phyloP scores from a whole-genome alignment of 495 filamentous ascomycete species.

The Delitschia confertaspora region DNA sequence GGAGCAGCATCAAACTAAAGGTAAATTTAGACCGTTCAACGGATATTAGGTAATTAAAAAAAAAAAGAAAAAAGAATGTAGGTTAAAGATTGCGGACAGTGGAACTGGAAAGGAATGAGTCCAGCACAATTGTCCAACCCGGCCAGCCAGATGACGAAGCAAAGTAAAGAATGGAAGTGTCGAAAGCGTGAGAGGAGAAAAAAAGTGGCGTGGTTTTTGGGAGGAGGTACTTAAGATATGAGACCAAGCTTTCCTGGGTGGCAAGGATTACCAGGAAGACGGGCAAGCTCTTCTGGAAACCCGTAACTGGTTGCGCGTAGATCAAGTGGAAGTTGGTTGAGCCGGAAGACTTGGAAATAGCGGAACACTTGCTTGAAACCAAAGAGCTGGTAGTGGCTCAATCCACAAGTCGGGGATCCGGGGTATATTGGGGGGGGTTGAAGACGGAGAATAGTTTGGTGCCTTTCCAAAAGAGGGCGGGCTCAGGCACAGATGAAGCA shows the following conservation, averaged over 20 bases:
- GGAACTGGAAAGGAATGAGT: slow-evolving; percentile 22
- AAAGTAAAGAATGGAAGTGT: slow-evolving; percentile 27
- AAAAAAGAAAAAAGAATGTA: slow-evolving; percentile 25
- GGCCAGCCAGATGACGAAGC: slow-evolving; percentile 30
- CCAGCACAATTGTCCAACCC: slow-evolving; percentile 27
- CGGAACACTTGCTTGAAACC: slow-evolving; percentile 23
- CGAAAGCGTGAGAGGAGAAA: slow-evolving; percentile 16
- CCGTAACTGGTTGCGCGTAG: slow-evolving; percentile 10
- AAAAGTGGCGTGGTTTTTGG: slow-evolving; percentile 13
- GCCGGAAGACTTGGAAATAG: slow-evolving; percentile 7
- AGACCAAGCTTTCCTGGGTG: slow-evolving; percentile 11
- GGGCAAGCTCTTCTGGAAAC: slow-evolving; percentile 8
- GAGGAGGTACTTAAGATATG: slow-evolving; percentile 20
- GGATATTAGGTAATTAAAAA: slow-evolving; percentile 19
- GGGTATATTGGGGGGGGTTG: slow-evolving; percentile 8
- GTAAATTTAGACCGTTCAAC: slow-evolving; percentile 18
- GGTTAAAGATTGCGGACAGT: slow-evolving; percentile 15
- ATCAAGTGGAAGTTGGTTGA: slow-evolving; percentile 24
- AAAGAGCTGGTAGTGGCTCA: slow-evolving; percentile 23
- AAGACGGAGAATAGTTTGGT: slow-evolving; percentile 17
- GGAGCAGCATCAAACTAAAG: slow-evolving; percentile 7
- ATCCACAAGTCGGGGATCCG: slow-evolving; percentile 18
- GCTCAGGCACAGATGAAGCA: slow-evolving; percentile 21
- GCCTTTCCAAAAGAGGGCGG: slow-evolving; percentile 7
- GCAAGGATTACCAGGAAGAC: slow-evolving; percentile 26